Evolutionary conservation across 2,329 filamentous ascomycete genomes (phyloP), one percentile per base, ranked within the genome.

Genomic region (Fusarium hostae): DNA sequence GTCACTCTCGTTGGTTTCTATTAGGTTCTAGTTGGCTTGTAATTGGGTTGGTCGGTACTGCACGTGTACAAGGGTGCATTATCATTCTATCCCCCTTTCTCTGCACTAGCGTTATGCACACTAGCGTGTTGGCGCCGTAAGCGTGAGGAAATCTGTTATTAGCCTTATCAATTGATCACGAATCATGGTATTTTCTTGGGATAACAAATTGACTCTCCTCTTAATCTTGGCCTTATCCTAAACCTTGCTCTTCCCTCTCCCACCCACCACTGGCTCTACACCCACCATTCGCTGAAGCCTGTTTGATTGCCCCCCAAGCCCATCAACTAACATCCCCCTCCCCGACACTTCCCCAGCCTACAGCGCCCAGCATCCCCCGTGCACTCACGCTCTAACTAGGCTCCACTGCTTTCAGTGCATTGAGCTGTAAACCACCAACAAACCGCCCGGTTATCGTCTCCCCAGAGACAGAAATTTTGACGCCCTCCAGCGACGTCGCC

Each of bases 381-480:
- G 63, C 66, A 28, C 69, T 56, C 47, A 50, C 62, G 43, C 51
- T 70, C 56, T 60, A 73, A 66, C 72, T 70, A 68, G 68, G 68
- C 68, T 71, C 64, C 65, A 61, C 75, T 73, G 62, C 68, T 55
- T 63, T 65, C 73, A 74, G 72, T 47, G 69, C 70, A 71, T 71
- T 62, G 63, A 74, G 61, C 34, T 63, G 61, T 43, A 66, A 72
- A 70, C 62, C 66, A 61, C 67, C 69, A 71, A 67, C 65, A 68
- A 62, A 60, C 57, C 62, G 12, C 51, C 72, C 63, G 58, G 68
- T 66, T 68, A 57, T 68, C 64, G 63, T 65, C 66, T 68, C 71
- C 72, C 74, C 63, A 59, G 75, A 63, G 75, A 71, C 68, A 73
- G 78, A 78, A 81, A 74, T 77, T 81, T 81, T 68, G 76, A 78